Conservation (phyloP, 2,329 filamentous ascomycete species). For the Didymellaceae sp. region DNA sequence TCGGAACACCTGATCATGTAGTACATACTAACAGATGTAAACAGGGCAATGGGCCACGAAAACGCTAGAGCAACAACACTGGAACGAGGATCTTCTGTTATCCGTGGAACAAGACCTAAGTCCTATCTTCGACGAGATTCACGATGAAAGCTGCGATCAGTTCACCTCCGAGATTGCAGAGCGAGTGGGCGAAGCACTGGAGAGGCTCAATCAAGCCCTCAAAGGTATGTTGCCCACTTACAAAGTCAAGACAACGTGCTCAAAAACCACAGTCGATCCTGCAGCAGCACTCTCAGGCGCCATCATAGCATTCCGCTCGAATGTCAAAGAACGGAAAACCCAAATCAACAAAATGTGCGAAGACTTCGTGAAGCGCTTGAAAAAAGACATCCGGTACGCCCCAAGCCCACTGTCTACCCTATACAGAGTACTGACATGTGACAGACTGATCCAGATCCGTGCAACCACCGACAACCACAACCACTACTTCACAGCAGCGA, state of each 20-base stretch:
- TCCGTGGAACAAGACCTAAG: neutral
- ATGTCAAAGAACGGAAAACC: constrained; percentile 5
- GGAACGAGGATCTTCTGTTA: neutral
- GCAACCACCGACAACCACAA: neutral
- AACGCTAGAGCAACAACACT: neutral
- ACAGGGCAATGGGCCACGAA: neutral
- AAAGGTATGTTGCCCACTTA: neutral
- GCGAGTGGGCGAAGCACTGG: neutral
- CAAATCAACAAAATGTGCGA: constrained; percentile 10
- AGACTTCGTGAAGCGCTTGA: neutral
- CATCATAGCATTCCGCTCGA: constrained; percentile 3
- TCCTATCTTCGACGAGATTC: neutral
- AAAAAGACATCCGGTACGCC: neutral
- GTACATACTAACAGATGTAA: neutral
- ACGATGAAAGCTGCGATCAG: neutral
- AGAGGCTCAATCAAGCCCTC: neutral
- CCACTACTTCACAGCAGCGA: constrained; percentile 21
- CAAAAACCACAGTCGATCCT: constrained; percentile 2
- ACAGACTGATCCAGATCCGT: constrained; percentile 1
- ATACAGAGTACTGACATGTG: neutral
- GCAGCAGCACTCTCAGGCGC: constrained; percentile 8
- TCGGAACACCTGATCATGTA: no score
- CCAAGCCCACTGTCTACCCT: no score
- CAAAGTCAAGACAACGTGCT: neutral
- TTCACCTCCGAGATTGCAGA: neutral